Evolutionary conservation across 768 basidiomycete species (phyloP), one percentile per base, ranked within the genome.

Genomic region (Piloderma croceum): DNA sequence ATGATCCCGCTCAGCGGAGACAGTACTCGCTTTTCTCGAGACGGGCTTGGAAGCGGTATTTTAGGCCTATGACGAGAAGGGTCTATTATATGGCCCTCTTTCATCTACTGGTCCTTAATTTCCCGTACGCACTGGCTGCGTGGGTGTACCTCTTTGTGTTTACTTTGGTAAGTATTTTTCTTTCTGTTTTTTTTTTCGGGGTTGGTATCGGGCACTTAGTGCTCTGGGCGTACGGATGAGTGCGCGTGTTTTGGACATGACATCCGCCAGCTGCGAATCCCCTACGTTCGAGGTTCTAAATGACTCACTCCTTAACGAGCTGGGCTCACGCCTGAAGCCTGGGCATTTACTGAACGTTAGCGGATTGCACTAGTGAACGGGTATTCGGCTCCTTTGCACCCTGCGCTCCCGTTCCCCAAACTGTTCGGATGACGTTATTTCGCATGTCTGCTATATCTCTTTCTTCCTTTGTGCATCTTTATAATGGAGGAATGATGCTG

Each of bases 141-240:
- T 89, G 82, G 80, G 54, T 87, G 7, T 89, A 77, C 54, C 65
- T 85, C 12, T 87, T 90, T 50, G 77, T 86, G 9, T 83, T 89
- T 51, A 90, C 87, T 0, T 62, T 90, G 60, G 87, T 88, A 51
- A 50, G 81, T 69, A 29, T n/a, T 36, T 15, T 42, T 27, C 38
- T 35, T 10, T 34, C 19, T 32, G n/a, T 32, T 24, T 43, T n/a
- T 36, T 15, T 19, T 31, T 33, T 24, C 27, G 9, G 15, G 15
- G 27, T 9, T 29, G 27, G 27, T 29, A 29, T 29, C 15, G 27
- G n/a, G n/a, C n/a, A n/a, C n/a, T n/a, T n/a, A n/a, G n/a, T n/a
- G n/a, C n/a, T n/a, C n/a, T n/a, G n/a, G n/a, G n/a, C n/a, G n/a
- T n/a, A n/a, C n/a, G n/a, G n/a, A n/a, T n/a, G n/a, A n/a, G n/a